A percentile compares a stretch with the other conserved stretches of the same genome.
Evolutionary conservation across 371 early-diverging fungal species (phyloP).

Genomic region (Mucor velutinosus): DNA sequence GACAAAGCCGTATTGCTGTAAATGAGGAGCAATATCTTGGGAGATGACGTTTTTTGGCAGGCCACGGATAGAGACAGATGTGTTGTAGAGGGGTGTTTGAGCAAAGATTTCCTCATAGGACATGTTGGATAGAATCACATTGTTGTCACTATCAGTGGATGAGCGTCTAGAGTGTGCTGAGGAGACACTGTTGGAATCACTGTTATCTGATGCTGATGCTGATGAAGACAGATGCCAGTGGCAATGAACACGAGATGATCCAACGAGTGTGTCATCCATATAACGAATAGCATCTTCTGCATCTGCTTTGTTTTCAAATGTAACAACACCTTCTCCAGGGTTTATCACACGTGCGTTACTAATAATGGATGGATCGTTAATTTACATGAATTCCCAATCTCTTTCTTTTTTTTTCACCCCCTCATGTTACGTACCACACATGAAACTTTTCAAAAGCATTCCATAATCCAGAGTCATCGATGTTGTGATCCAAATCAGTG

Average conservation of each 20-base stretch:
- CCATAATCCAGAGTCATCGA: constrained; percentile 69
- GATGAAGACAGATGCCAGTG: constrained; percentile 82
- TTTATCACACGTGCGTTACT: constrained; percentile 88
- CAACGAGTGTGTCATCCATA: constrained; percentile 76
- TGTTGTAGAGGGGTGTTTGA: constrained; percentile 78
- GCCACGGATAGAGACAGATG: constrained; percentile 86
- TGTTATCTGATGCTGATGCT: constrained; percentile 8
- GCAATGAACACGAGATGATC: constrained; percentile 64
- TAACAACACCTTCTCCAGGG: constrained; percentile 81
- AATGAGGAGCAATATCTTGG: constrained; percentile 53
- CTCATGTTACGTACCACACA: constrained; percentile 65
- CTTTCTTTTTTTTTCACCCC: no score
- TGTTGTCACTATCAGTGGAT: constrained; percentile 15
- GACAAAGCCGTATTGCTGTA: constrained; percentile 75
- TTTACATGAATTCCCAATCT: neutral
- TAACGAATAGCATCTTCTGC: constrained; percentile 78
- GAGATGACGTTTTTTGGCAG: constrained; percentile 56
- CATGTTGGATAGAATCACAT: constrained; percentile 34
- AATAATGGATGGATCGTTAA: neutral
- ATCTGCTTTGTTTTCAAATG: constrained; percentile 75
- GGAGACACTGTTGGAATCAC: neutral
- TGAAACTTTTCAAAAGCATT: constrained; percentile 77
- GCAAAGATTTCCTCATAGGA: constrained; percentile 70
- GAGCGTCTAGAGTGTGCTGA: constrained; percentile 14
- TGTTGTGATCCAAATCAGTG: constrained; percentile 80